Conservation (phyloP, 768 basidiomycete genomes). For the Pleurotus ostreatus region DNA sequence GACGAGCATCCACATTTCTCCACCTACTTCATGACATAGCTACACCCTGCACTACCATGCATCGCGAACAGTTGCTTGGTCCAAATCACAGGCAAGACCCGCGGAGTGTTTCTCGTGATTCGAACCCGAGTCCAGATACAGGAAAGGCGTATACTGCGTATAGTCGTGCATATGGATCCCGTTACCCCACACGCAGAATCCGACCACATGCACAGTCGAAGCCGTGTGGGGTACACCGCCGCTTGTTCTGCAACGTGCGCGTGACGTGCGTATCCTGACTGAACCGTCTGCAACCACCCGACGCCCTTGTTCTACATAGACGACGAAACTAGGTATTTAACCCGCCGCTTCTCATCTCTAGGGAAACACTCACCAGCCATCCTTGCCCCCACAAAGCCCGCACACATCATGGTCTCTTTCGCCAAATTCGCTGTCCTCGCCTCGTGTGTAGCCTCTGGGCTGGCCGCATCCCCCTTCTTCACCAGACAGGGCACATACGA, state of each 20-base stretch:
- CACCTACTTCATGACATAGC: too few relatives aligned
- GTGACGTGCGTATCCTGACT: too few relatives aligned
- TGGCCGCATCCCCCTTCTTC: conserved; percentile 1
- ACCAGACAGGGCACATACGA: not conserved
- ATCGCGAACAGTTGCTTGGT: too few relatives aligned
- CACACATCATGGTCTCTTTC: not conserved
- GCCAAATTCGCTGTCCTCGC: not conserved
- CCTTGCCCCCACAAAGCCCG: not conserved
- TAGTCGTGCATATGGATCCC: not conserved
- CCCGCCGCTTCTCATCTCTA: not conserved
- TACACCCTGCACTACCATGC: too few relatives aligned
- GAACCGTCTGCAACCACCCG: not conserved
- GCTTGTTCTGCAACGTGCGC: not conserved
- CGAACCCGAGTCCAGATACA: not conserved
- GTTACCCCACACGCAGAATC: not conserved
- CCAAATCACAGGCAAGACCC: not conserved
- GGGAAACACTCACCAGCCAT: not conserved
- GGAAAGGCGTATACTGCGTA: too few relatives aligned
- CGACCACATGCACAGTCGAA: not conserved
- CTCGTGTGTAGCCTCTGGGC: not conserved
- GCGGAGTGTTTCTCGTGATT: not conserved
- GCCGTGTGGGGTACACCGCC: not conserved
- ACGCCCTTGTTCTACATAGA: not conserved
- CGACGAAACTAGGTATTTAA: not conserved
- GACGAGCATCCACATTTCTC: too few relatives aligned